Percentiles rank a stretch among this genome's conserved stretches.
phyloP scores from a whole-genome alignment of 352 stramenopile genomes.

The Phytopythium boreale region DNA sequence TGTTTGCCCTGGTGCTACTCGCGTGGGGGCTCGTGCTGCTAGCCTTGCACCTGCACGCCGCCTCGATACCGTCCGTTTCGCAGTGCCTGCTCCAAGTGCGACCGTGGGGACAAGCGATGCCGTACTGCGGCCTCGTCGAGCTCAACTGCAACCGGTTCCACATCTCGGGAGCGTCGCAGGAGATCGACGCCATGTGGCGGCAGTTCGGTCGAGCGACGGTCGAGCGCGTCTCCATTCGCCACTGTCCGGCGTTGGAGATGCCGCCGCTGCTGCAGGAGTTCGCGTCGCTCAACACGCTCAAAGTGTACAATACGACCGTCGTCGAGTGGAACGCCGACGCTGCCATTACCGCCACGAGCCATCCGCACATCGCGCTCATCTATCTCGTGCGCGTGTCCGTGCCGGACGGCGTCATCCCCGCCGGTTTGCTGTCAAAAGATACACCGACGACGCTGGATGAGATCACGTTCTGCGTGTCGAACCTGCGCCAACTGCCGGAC shows the following conservation, averaged over 20 bases:
- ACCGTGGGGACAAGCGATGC: neutral
- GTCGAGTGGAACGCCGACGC: conserved; percentile 18
- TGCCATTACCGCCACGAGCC: conserved; percentile 19
- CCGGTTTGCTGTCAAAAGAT: conserved; percentile 9
- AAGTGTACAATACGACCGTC: conserved; percentile 39
- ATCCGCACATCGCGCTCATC: conserved; percentile 27
- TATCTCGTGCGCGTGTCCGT: conserved; percentile 28
- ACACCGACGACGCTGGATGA: conserved; percentile 17
- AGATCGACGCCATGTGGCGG: conserved; percentile 10
- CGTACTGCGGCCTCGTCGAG: conserved; percentile 21
- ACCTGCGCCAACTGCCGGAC: conserved; percentile 28
- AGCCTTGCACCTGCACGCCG: conserved; percentile 14
- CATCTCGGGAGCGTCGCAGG: conserved; percentile 5
- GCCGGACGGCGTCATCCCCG: conserved; percentile 20
- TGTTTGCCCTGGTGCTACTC: neutral
- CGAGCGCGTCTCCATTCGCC: conserved; percentile 21
- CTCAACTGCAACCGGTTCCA: conserved; percentile 25
- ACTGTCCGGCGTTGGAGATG: conserved; percentile 29
- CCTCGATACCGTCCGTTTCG: neutral
- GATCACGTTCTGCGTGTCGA: conserved; percentile 28
- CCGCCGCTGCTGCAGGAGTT: conserved; percentile 24
- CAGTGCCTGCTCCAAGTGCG: conserved; percentile 1
- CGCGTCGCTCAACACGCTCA: conserved; percentile 15
- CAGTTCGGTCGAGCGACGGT: conserved; percentile 21
- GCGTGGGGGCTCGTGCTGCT: conserved; percentile 18